A percentile compares a stretch with the other conserved stretches of the same genome.
Conservation (phyloP, 2,329 filamentous ascomycete genomes). For the Dryadomyces quercivorus region DNA sequence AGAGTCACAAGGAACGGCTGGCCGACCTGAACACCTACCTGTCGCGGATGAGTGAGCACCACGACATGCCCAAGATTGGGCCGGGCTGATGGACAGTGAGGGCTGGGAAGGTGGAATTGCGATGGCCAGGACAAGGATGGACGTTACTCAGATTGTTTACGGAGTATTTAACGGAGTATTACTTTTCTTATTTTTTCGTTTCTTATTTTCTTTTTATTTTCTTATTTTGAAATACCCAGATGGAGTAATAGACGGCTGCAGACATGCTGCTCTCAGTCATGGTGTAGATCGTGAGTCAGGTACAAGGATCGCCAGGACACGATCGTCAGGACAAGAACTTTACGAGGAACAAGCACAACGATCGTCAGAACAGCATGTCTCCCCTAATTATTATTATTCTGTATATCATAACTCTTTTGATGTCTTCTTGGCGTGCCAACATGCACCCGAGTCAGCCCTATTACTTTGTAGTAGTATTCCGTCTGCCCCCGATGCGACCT, state of each 20-base stretch:
- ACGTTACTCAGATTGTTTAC: too few species aligned
- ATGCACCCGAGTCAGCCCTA: background rate
- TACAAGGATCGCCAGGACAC: too few species aligned
- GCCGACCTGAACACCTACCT: constrained; percentile 93
- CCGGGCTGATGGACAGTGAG: constrained; percentile 28
- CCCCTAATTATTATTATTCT: too few species aligned
- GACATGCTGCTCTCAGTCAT: too few species aligned
- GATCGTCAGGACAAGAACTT: too few species aligned
- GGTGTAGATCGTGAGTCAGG: too few species aligned
- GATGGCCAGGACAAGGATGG: too few species aligned
- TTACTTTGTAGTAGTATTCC: background rate
- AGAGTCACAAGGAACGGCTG: constrained; percentile 93
- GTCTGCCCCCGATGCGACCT: background rate
- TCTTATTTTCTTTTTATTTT: background rate
- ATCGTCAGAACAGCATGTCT: too few species aligned
- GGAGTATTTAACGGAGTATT: too few species aligned
- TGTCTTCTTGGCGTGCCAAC: background rate
- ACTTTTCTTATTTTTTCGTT: background rate
- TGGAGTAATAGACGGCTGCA: too few species aligned
- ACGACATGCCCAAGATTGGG: constrained; percentile 77
- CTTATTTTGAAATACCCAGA: background rate
- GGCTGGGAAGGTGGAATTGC: too few species aligned
- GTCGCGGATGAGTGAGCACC: constrained; percentile 85
- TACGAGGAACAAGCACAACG: too few species aligned
- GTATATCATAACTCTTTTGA: background rate